These are phyloP conservation scores for Spatholobus suberectus DNA, from an alignment of 306 rosid species.

Conservation along the genomic window DNA sequence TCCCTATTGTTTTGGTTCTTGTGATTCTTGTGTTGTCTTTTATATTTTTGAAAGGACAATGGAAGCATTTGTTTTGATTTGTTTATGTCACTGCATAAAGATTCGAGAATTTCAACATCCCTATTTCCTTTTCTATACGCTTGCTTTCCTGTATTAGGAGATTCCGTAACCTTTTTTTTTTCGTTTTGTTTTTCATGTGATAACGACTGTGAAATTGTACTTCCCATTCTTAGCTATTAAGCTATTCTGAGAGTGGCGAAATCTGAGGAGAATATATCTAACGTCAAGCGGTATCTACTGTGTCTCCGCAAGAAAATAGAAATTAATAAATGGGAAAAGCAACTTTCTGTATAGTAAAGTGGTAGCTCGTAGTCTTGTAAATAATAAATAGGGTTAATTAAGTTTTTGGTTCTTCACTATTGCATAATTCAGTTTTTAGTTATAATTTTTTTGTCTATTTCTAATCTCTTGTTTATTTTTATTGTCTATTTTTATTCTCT, in stretches of 20 bases:
- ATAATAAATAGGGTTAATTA: too few relatives aligned
- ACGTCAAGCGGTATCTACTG: neutral
- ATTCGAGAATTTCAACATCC: constrained; percentile 18
- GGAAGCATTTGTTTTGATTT: constrained; percentile 37
- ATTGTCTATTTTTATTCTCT: too few relatives aligned
- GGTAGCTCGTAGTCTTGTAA: too few relatives aligned
- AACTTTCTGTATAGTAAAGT: neutral
- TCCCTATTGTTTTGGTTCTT: neutral
- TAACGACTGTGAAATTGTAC: neutral
- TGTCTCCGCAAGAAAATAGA: neutral
- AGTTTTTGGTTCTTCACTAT: too few relatives aligned
- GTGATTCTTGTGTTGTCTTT: constrained; percentile 32
- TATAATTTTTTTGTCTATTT: too few relatives aligned
- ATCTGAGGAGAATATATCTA: neutral
- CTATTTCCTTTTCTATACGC: neutral
- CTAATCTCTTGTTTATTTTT: too few relatives aligned
- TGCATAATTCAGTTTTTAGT: too few relatives aligned
- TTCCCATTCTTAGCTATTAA: constrained; percentile 10
- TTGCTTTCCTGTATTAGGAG: neutral
- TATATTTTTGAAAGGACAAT: neutral
- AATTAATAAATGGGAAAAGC: constrained; percentile 1
- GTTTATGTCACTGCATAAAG: constrained; percentile 28
- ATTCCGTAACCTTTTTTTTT: neutral
- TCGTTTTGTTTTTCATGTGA: too few relatives aligned
- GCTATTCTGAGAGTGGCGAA: neutral